Conservation (phyloP, 148 eudicot species). For the Gaultheria prostrata region DNA sequence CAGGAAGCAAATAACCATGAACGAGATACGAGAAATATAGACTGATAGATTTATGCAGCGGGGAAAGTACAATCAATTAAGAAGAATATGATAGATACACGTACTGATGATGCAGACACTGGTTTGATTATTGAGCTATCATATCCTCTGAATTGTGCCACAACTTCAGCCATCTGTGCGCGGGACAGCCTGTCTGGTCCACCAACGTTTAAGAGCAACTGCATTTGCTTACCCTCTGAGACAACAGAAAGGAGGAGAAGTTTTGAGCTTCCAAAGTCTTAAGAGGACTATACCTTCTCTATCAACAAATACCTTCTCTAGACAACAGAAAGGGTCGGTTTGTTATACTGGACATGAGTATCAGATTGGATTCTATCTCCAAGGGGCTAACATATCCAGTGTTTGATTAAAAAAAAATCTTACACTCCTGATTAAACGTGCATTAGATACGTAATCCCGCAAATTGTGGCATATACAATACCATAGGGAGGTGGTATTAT, state of each 20-base stretch:
- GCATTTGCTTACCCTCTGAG: constrained; percentile 62
- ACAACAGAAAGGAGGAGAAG: not conserved
- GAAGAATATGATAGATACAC: constrained; percentile 26
- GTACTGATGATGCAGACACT: constrained; percentile 79
- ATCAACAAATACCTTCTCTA: too few species aligned
- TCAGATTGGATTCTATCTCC: not conserved
- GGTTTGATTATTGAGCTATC: constrained; percentile 60
- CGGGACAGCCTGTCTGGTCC: constrained; percentile 93
- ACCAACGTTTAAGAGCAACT: constrained; percentile 66
- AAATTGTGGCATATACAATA: not conserved
- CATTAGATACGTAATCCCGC: not conserved
- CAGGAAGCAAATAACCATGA: not conserved
- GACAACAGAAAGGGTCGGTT: not conserved
- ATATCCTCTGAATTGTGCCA: constrained; percentile 65
- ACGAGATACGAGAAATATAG: not conserved
- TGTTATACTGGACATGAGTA: not conserved
- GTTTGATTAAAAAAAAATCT: not conserved
- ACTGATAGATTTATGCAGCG: not conserved
- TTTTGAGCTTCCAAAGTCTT: not conserved
- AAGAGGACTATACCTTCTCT: too few species aligned
- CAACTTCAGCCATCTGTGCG: constrained; percentile 82
- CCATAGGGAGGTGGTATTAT: not conserved
- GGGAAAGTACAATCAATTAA: not conserved
- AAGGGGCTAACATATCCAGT: not conserved
- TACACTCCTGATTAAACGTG: not conserved